Evolutionary conservation across 345 rosid genomes (phyloP), one percentile per base, ranked within the genome.

Genomic region (Geranium brycei): DNA sequence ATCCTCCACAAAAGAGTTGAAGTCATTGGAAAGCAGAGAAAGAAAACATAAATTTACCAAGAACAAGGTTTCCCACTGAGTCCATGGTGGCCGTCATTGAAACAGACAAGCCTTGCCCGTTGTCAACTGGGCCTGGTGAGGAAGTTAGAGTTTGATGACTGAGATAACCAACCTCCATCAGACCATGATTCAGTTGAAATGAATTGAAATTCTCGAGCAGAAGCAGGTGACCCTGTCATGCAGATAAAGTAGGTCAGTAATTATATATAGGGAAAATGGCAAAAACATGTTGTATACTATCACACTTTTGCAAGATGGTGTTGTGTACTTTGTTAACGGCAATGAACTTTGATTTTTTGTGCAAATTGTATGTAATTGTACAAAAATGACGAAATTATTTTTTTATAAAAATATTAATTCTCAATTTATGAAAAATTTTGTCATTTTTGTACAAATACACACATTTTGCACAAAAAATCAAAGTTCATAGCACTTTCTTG

Each of bases 41-140:
- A 58, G n/a, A 23, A n/a, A 31, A 57, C n/a, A 40, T 6, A 14
- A 35, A 31, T 71, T 73, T 85, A 88, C 98, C 95, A 23, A 92
- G 91, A 72, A 87, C 76, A 63, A 92, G 91, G 76, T 84, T 87
- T 75, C 91, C 95, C 47, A 59, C 53, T 6, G 71, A 14, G 62
- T 92, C 95, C 76, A 75, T 83, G n/a, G 96, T 89, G 56, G 95
- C 96, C 35, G 89, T 80, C 98, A 87, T 92, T 63, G 95, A 87
- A 68, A 92, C 69, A 70, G 91, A 89, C 58, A 89, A 71, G 68
- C 62, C 63, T 64, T 78, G 75, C 35, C 72, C 78, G 53, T 80
- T 75, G 17, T 70, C 78, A 73, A 57, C 84, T 75, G 75, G 68
- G 65, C 73, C 68, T 64, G 83, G 19, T 28, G 62, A 30, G 11